Conservation (phyloP, 495 filamentous ascomycete species). For the Penicillium desertorum region DNA sequence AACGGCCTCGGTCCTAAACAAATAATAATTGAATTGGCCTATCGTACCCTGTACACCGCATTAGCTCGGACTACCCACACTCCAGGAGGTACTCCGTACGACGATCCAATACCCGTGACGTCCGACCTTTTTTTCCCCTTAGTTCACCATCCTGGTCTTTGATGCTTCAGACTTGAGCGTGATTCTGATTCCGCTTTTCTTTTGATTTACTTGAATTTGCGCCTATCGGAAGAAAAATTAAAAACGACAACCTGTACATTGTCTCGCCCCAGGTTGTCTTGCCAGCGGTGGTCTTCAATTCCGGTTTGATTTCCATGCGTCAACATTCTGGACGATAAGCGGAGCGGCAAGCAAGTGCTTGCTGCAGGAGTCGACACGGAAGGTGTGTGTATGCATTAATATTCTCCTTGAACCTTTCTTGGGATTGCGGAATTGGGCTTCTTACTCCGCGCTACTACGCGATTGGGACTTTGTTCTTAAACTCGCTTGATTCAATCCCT, state of each 20-base stretch:
- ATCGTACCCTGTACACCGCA: constrained; percentile 13
- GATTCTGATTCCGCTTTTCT: constrained; percentile 17
- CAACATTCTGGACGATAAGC: constrained; percentile 54
- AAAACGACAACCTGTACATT: constrained; percentile 12
- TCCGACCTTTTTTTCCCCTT: constrained; percentile 18
- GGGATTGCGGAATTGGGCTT: constrained; percentile 14
- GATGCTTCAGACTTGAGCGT: constrained; percentile 26
- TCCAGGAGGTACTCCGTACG: constrained; percentile 9
- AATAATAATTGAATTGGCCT: constrained; percentile 6
- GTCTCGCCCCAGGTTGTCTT: constrained; percentile 24
- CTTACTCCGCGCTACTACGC: constrained; percentile 23
- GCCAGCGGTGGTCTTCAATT: constrained; percentile 31
- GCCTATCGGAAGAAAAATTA: background rate
- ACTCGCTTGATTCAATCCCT: constrained; percentile 10
- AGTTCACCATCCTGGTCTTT: constrained; percentile 15
- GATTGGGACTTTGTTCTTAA: constrained; percentile 16
- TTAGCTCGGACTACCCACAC: constrained; percentile 12
- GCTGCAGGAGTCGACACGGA: constrained; percentile 55
- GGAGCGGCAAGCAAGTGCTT: constrained; percentile 57
- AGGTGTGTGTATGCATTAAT: constrained; percentile 38
- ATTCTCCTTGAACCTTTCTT: background rate
- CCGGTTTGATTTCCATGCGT: constrained; percentile 49
- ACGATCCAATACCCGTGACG: constrained; percentile 18
- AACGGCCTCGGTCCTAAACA: constrained; percentile 1
- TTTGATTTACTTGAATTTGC: background rate